Base-by-base conservation (phyloP, 2,329 filamentous ascomycete genomes). In the Phoma herbarum region DNA sequence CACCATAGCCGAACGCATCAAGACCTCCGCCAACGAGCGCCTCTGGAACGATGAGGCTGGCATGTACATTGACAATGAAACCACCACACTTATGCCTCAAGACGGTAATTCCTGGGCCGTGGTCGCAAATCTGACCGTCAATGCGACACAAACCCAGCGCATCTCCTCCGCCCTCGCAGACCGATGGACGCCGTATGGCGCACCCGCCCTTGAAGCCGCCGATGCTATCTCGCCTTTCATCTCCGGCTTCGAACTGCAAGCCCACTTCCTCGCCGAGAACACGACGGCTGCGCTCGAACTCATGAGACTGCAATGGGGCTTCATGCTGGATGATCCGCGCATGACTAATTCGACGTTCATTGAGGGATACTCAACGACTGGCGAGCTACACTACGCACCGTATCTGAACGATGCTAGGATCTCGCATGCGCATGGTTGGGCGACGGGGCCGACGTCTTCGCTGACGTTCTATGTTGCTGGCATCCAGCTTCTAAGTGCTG, bases 51-150 rank as follows among this genome's bases (percentile, higher is more conserved):
- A 73, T 0, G 52, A 68, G 1, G 76, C 76, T n/a, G 81, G 82
- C 25, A 79, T 85, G 60, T 85, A 87, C 74, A 78, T 79, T 53
- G 83, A 85, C 69, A 86, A 86, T 61, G 80, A 82, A 35, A 81
- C 80, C 0, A 82, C 80, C 2, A 78, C 79, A 0, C 76, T 90
- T 3, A 77, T 85, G 42, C 79, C 79, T 0, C 79, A 81, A 66
- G 79, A 81, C 61, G 79, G 79, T 23, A 81, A 81, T 53, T 68
- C 70, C 12, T 80, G 76, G 78, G 78, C 78, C 23, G 69, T 81
- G 6, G 65, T 80, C 20, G 70, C 76, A 16, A 77, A 77, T 49
- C 55, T 80, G n/a, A 76, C 76, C 0, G 37, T 64, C 25, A 73
- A 74, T 37, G 26, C 66, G 14, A 64, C 68, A 1, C 72, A 78